Base-by-base conservation (phyloP, 208 protist species). In the Leishmania mexicana region DNA sequence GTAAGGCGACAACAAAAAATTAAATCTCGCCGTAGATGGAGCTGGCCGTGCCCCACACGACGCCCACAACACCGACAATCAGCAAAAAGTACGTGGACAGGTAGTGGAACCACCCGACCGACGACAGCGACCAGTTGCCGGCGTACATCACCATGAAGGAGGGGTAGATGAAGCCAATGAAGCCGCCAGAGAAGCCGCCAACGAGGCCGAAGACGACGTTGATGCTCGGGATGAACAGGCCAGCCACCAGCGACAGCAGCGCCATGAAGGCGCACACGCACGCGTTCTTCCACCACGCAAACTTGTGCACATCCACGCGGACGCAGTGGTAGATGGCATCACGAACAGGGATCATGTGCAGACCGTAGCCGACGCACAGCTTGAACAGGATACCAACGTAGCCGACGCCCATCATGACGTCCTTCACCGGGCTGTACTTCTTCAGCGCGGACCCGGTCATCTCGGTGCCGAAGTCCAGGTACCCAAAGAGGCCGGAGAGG, bases 401-500 rank as follows among this genome's bases (percentile, higher is more conserved):
- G 49, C 84, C 79, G 51, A 94, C 81, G 28, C 58, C 83, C 84
- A 96, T 91, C 77, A 90, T 49, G 17, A 68, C 47, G 57, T 94
- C 85, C 47, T 87, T 70, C 21, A 89, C 80, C 10, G 94, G 92
- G 80, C 93, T 89, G 83, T 95, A 96, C 76, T 89, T 79, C 60
- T 70, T 80, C 62, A 97, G 84, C 38, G 90, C 87, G 45, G 91
- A 92, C 19, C 75, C 79, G 8, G 67, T 83, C 15, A 91, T 72
- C 40, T 54, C 72, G 10, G 83, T 2, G n/a, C 90, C 92, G 87
- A 96, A 97, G 78, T 96, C 89, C 17, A 93, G 60, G 81, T 96
- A 96, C 28, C 92, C 94, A 83, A 96, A 95, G 51, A 96, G 81
- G n/a, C 94, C 93, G 4, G 88, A 88, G n/a, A 93, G 79, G 74